These are phyloP conservation scores for Lecanicillium sp. DNA, from an alignment of 2,329 filamentous ascomycete species.

Conservation along the genomic window DNA sequence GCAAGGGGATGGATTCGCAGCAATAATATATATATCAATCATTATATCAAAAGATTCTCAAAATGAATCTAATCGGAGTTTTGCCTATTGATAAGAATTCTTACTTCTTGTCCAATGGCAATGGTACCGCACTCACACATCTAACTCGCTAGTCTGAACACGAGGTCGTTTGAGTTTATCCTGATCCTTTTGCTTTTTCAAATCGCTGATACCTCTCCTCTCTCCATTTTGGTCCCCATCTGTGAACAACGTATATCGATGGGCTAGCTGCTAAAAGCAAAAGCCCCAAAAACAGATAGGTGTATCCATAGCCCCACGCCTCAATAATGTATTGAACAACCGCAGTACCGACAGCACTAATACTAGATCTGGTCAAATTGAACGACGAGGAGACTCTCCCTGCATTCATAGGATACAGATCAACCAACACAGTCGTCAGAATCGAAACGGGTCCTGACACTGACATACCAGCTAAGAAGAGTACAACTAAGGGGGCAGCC, in stretches of 20 bases:
- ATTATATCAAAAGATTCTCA: no score
- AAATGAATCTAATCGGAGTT: no score
- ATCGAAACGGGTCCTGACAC: constrained; percentile 32
- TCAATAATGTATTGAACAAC: constrained; percentile 31
- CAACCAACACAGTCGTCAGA: constrained; percentile 31
- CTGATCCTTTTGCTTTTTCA: constrained; percentile 5
- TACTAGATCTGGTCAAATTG: constrained; percentile 29
- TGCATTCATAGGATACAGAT: constrained; percentile 32
- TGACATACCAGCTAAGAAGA: constrained; percentile 27
- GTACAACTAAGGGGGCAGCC: constrained; percentile 30
- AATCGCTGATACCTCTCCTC: constrained; percentile 20
- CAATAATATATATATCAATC: no score
- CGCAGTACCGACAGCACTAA: constrained; percentile 31
- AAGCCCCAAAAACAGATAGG: constrained; percentile 25
- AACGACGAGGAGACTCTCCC: constrained; percentile 32
- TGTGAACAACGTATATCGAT: constrained; percentile 18
- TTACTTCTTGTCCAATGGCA: no score
- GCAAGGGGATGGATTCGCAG: no score
- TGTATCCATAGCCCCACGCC: constrained; percentile 30
- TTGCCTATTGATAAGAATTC: no score
- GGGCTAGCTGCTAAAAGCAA: constrained; percentile 20
- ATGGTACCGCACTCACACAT: no score
- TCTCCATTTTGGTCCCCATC: constrained; percentile 23
- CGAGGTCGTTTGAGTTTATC: no score
- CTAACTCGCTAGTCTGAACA: no score